These are phyloP conservation scores for Jacaranda mimosifolia DNA, from an alignment of 257 asterid genomes.

Conservation along the genomic window DNA sequence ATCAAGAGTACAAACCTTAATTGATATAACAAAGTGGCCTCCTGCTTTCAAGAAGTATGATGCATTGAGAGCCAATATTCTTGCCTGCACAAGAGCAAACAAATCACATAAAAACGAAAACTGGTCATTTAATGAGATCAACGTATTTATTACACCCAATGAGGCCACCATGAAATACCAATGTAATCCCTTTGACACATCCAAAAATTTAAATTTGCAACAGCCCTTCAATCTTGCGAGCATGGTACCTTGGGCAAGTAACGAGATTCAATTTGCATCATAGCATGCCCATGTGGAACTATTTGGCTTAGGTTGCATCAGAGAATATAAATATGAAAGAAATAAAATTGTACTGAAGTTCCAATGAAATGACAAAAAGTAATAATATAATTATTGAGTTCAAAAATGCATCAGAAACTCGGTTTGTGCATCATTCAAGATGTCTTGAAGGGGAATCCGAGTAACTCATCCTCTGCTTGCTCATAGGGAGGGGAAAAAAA, in stretches of 20 bases:
- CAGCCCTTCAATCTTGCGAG: background rate
- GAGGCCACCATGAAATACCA: too few species aligned
- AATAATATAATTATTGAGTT: background rate
- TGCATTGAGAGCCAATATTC: constrained; percentile 90
- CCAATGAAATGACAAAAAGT: background rate
- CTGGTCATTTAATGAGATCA: background rate
- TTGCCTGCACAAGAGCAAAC: constrained; percentile 62
- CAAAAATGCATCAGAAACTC: constrained; percentile 79
- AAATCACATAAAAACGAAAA: constrained; percentile 12
- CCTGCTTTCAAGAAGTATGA: constrained; percentile 85
- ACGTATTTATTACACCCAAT: too few species aligned
- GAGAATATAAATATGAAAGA: background rate
- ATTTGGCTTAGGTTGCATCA: background rate
- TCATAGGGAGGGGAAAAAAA: constrained; percentile 2
- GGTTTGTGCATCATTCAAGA: constrained; percentile 83
- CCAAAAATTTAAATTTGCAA: background rate
- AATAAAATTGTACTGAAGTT: background rate
- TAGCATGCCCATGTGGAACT: too few species aligned
- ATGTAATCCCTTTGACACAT: background rate
- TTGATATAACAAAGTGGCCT: constrained; percentile 91
- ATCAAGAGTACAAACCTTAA: constrained; percentile 60
- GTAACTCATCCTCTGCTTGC: constrained; percentile 75
- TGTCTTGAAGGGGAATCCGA: constrained; percentile 99
- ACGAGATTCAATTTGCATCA: background rate
- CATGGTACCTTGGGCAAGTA: background rate